Base-by-base conservation (phyloP, 345 rosid species). In the Syzygium grande region DNA sequence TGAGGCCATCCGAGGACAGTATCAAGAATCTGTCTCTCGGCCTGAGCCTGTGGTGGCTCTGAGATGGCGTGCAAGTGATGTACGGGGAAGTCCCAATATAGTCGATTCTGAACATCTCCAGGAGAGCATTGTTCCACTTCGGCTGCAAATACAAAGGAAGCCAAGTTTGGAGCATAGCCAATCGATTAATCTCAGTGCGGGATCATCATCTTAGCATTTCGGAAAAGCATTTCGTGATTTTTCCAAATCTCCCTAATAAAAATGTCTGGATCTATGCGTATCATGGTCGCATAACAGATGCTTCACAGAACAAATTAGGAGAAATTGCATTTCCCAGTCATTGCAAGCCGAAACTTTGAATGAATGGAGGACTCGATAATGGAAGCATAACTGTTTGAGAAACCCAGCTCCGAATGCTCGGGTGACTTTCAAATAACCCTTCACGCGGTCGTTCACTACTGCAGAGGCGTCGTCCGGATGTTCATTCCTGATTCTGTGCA, bases 321-420 rank as follows among this genome's bases (percentile, higher is more conserved):
- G 27, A 38, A 38, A 34, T 41, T 73, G 49, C 27, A 34, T 73
- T 10, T 10, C 83, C 49, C 49, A 3, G 5, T 73, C 49, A 73
- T 38, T 34, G 83, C 27, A 41, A 9, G 49, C 80, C 49, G 27
- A 73, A 43, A 9, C 49, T 73, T 11, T 1, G 49, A 73, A 34
- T 38, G 49, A 1, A 22, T 38, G 2, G 49, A 38, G 80, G 49
- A 73, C 49, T 73, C 27, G 83, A 38, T 2, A 22, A 38, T 38
- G 83, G 83, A 73, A 38, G 83, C 38, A 11, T 93, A 97, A 98
- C 97, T 96, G 96, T 89, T 97, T 97, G 85, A 97, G 98, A 92
- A 96, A 96, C 30, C 99, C 99, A 34, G 97, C 98, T 9, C 99
- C 99, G 61, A 97, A 97, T 29, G 99, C 99, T 17, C 99, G 95